phyloP scores from a whole-genome alignment of 441 rosid species.

The Adansonia grandidieri region DNA sequence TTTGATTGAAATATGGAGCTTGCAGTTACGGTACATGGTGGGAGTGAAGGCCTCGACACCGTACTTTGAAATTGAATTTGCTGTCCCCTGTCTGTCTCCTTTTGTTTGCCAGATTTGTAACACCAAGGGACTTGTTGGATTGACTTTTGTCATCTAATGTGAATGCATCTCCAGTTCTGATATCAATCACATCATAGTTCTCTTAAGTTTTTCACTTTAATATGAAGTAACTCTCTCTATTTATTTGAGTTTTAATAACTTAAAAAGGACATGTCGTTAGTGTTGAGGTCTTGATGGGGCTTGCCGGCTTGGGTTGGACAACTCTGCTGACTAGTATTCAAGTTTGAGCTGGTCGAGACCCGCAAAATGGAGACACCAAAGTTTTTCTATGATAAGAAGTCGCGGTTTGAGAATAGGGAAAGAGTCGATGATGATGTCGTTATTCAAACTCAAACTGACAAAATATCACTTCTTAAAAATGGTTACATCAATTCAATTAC shows the following conservation, averaged over 20 bases:
- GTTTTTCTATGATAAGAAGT: neutral
- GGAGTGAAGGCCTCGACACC: neutral
- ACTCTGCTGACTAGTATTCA: neutral
- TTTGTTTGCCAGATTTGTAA: slow-evolving; percentile 7
- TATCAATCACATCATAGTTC: slow-evolving; percentile 4
- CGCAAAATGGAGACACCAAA: neutral
- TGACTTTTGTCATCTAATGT: neutral
- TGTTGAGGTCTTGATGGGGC: neutral
- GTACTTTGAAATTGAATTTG: neutral
- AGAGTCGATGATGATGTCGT: no score
- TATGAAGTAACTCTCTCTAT: neutral
- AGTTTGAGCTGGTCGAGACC: slow-evolving; percentile 2
- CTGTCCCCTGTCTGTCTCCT: slow-evolving; percentile 1
- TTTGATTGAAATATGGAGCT: neutral
- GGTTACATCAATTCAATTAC: no score
- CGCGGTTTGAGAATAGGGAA: no score
- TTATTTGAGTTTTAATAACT: neutral
- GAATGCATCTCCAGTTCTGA: neutral
- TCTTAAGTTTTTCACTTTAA: neutral
- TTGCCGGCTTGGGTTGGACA: neutral
- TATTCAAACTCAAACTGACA: no score
- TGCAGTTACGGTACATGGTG: neutral
- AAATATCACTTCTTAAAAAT: no score
- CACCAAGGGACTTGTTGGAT: slow-evolving; percentile 21
- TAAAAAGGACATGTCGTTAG: neutral